phyloP scores from a whole-genome alignment of 1,139 yeast genomes.

The Geotrichum fermentans region DNA sequence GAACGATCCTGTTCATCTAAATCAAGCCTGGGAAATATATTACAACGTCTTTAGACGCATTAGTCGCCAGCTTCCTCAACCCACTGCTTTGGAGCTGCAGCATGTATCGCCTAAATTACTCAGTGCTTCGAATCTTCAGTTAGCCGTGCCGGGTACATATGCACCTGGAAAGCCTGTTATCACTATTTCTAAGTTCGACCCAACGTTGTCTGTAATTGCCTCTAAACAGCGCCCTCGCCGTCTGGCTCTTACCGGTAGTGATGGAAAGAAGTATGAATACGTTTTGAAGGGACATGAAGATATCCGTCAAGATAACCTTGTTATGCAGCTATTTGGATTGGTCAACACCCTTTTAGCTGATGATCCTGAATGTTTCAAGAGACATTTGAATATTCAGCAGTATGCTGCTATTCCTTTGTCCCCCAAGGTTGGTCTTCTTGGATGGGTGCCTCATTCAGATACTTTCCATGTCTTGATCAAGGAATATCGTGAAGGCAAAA shows the following conservation, averaged over 20 bases:
- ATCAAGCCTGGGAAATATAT: slow-evolving; percentile 97
- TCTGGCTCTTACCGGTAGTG: slow-evolving; percentile 72
- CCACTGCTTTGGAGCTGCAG: slow-evolving; percentile 81
- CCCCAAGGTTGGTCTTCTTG: slow-evolving; percentile 92
- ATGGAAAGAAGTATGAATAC: slow-evolving; percentile 84
- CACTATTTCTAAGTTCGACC: slow-evolving; percentile 69
- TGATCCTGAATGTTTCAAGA: slow-evolving; percentile 92
- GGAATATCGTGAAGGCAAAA: slow-evolving; percentile 89
- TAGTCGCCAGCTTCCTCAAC: slow-evolving; percentile 80
- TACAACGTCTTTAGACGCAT: slow-evolving; percentile 90
- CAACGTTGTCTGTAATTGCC: slow-evolving; percentile 78
- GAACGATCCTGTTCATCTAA: slow-evolving; percentile 79
- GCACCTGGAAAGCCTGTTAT: slow-evolving; percentile 78
- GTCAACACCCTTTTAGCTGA: slow-evolving; percentile 84
- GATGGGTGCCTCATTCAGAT: slow-evolving; percentile 97
- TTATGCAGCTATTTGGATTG: slow-evolving; percentile 94
- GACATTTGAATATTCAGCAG: slow-evolving; percentile 89
- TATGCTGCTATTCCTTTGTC: slow-evolving; percentile 92
- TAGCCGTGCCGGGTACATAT: slow-evolving; percentile 94
- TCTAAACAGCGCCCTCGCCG: slow-evolving; percentile 96
- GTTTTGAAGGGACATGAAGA: slow-evolving; percentile 94
- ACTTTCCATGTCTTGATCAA: slow-evolving; percentile 91
- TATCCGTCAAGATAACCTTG: slow-evolving; percentile 93
- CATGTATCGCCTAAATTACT: slow-evolving; percentile 89
- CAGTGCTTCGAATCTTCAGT: slow-evolving; percentile 70